Percentiles rank a stretch among this genome's conserved stretches.
These are phyloP conservation scores for Penicillium longicatenatum DNA, from an alignment of 495 filamentous ascomycete genomes.

Conservation along the genomic window DNA sequence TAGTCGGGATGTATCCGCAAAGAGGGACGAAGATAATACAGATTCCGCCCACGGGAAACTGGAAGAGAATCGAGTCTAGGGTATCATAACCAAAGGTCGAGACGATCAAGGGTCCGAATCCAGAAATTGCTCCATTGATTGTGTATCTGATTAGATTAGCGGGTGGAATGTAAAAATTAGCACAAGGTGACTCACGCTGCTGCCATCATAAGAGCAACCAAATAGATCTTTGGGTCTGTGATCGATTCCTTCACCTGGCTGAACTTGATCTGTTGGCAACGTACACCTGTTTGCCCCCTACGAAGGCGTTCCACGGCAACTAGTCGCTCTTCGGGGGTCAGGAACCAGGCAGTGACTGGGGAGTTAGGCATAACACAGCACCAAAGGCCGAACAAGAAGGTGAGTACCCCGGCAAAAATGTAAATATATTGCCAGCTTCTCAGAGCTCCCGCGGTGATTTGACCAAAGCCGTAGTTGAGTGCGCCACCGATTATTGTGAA, in stretches of 20 bases:
- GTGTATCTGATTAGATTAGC: conserved; percentile 51
- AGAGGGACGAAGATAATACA: conserved; percentile 65
- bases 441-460: conserved; percentile 57
- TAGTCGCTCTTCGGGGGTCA: conserved; percentile 50
- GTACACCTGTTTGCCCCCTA: conserved; percentile 53
- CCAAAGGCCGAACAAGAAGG: conserved; percentile 63
- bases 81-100: conserved; percentile 70
- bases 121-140: conserved; percentile 74
- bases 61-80: conserved; percentile 67
- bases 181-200: conserved; percentile 43
- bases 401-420: conserved; percentile 63
- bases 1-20: conserved; percentile 61
- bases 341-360: conserved; percentile 55
- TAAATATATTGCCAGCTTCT: conserved; percentile 71
- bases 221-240: conserved; percentile 53
- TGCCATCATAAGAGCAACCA: conserved; percentile 60
- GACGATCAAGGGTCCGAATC: conserved; percentile 75
- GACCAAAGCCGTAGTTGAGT: conserved; percentile 70
- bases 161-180: background rate
- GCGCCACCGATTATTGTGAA: conserved; percentile 70
- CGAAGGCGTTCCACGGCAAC: conserved; percentile 57
- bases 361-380: conserved; percentile 60
- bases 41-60: conserved; percentile 69
- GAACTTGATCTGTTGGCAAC: conserved; percentile 53
- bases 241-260: conserved; percentile 51